phyloP scores from a whole-genome alignment of 225 moss, liverwort and hornwort genomes.

The Marchantia paleacea region DNA sequence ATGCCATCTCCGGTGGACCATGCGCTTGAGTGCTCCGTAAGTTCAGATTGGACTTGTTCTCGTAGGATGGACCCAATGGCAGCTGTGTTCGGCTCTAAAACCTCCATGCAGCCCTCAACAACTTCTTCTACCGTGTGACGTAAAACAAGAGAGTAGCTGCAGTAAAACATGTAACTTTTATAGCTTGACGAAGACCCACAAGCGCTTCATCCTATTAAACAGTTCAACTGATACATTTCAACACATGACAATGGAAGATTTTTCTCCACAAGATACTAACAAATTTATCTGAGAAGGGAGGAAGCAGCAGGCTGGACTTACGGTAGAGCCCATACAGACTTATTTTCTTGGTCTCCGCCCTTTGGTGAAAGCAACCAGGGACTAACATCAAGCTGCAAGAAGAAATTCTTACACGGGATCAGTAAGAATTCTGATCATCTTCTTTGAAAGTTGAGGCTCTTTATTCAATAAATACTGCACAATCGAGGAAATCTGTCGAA shows the following conservation, averaged over 20 bases:
- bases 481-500: no score
- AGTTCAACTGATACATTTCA: neutral
- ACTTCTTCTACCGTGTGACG: slow-evolving; percentile 97
- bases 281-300: neutral
- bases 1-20: slow-evolving; percentile 29
- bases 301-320: slow-evolving; percentile 39
- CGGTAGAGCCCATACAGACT: slow-evolving; percentile 84
- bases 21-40: slow-evolving; percentile 44
- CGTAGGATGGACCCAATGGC: slow-evolving; percentile 52
- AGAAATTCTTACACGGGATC: neutral
- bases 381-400: slow-evolving; percentile 78
- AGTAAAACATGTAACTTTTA: neutral
- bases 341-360: slow-evolving; percentile 23
- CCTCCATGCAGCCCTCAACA: slow-evolving; percentile 74
- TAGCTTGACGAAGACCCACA: neutral
- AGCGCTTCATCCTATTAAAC: neutral
- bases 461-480: no score
- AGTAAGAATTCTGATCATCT: neutral
- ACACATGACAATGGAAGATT: neutral
- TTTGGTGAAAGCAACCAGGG: slow-evolving; percentile 77
- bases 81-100: slow-evolving; percentile 50
- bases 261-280: neutral
- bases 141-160: slow-evolving; percentile 84
- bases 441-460: no score
- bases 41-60: slow-evolving; percentile 55